Percentiles rank a stretch among this genome's conserved stretches.
Evolutionary conservation across 257 asterid species (phyloP).

Genomic region (Leonotis leonurus): DNA sequence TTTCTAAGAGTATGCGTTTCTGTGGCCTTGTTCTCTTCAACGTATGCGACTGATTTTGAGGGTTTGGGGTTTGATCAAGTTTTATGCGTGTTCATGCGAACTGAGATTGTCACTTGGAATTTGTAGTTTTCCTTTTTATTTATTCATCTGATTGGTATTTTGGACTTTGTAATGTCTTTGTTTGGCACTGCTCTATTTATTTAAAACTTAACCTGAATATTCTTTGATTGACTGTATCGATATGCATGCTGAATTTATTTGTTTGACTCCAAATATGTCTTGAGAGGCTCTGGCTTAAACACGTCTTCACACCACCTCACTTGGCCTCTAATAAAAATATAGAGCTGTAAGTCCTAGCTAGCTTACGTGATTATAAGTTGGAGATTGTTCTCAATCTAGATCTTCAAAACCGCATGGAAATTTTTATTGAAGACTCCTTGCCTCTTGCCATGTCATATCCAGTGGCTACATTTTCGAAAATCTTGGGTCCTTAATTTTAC

Average conservation of each 20-base stretch:
- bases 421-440: no score
- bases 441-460: conserved; percentile 3
- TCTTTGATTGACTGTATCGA: conserved; percentile 1
- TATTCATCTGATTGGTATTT: conserved; percentile 13
- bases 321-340: neutral
- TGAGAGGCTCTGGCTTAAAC: conserved; percentile 6
- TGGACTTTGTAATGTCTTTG: conserved; percentile 7
- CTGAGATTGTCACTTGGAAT: conserved; percentile 3
- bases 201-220: neutral
- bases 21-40: neutral
- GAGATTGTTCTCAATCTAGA: neutral
- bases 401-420: neutral
- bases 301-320: neutral
- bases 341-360: neutral
- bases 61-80: neutral
- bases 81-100: conserved; percentile 9
- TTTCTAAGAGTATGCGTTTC: neutral
- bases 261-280: neutral
- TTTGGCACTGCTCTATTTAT: neutral
- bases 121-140: conserved; percentile 20
- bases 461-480: conserved; percentile 6
- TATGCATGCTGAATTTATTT: neutral
- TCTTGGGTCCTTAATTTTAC: conserved; percentile 16
- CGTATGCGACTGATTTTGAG: conserved; percentile 1
- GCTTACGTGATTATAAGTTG: neutral